phyloP scores from a whole-genome alignment of 1,139 yeast genomes.

The Groenewaldozyma sp. region DNA sequence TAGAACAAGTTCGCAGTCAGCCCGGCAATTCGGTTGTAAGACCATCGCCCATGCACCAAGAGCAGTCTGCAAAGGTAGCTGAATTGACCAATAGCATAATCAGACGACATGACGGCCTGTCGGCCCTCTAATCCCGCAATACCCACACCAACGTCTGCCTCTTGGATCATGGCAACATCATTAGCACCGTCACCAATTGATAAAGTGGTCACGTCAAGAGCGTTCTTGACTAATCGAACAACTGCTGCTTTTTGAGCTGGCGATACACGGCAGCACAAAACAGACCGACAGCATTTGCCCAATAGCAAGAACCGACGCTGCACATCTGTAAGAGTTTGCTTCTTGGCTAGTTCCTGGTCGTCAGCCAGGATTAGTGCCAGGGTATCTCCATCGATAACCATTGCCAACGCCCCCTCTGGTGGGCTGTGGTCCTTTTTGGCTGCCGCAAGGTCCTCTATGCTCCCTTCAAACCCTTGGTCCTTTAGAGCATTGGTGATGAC shows the following conservation, averaged over 20 bases:
- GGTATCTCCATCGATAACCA: constrained; percentile 90
- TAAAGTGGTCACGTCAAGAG: constrained; percentile 76
- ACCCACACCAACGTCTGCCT: constrained; percentile 97
- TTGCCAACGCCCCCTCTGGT: constrained; percentile 68
- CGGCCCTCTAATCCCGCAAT: constrained; percentile 98
- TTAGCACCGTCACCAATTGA: constrained; percentile 98
- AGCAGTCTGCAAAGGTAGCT: constrained; percentile 69
- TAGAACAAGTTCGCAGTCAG: constrained; percentile 91
- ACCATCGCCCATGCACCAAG: constrained; percentile 94
- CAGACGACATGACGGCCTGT: constrained; percentile 98
- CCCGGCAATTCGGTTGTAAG: constrained; percentile 81
- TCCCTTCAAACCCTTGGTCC: constrained; percentile 51
- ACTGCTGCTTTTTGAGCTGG: constrained; percentile 97
- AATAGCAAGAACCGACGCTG: constrained; percentile 65
- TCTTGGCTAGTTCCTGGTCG: constrained; percentile 19
- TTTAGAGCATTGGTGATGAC: constrained; percentile 50
- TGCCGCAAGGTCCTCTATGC: constrained; percentile 42
- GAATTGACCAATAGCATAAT: constrained; percentile 94
- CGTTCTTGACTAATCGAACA: constrained; percentile 74
- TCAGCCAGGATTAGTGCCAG: constrained; percentile 53
- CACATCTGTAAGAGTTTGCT: constrained; percentile 15
- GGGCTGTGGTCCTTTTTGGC: constrained; percentile 69
- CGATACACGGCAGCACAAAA: constrained; percentile 95
- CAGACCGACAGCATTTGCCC: constrained; percentile 91
- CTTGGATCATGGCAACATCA: constrained; percentile 98